These are phyloP conservation scores for Sphaerulina musiva DNA, from an alignment of 2,329 filamentous ascomycete species.

Conservation along the genomic window DNA sequence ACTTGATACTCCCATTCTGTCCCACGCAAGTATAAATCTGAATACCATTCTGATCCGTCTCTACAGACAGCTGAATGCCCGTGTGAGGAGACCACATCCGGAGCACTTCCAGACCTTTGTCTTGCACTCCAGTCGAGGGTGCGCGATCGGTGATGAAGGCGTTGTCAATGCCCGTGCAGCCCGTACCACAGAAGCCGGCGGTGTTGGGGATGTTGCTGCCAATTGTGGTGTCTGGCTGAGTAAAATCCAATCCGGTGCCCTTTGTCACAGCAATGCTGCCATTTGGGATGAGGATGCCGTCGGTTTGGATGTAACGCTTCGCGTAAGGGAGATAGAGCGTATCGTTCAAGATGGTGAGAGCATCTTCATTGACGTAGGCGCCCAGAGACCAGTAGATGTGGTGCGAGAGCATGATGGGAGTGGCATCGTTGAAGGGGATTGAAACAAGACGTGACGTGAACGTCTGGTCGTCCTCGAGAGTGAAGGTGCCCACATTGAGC, in stretches of 20 bases:
- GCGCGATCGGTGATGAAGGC: constrained; percentile 26
- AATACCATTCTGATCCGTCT: constrained; percentile 24
- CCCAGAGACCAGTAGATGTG: constrained; percentile 80
- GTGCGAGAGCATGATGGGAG: constrained; percentile 73
- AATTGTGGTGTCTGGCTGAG: constrained; percentile 21
- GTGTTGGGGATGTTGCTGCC: constrained; percentile 25
- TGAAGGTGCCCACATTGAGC: constrained; percentile 67
- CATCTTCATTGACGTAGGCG: constrained; percentile 68
- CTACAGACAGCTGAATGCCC: neutral
- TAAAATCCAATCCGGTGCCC: constrained; percentile 29
- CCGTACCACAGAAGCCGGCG: constrained; percentile 56
- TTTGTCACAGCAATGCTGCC: constrained; percentile 42
- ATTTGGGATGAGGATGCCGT: constrained; percentile 28
- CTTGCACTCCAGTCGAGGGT: constrained; percentile 20
- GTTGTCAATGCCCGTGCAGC: constrained; percentile 80
- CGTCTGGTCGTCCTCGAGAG: constrained; percentile 53
- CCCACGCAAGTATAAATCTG: constrained; percentile 31
- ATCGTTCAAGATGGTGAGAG: constrained; percentile 60
- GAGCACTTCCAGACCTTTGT: constrained; percentile 27
- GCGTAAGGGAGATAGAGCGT: constrained; percentile 65
- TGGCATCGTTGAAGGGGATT: constrained; percentile 64
- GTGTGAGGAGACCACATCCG: constrained; percentile 18
- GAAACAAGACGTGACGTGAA: constrained; percentile 72
- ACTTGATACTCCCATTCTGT: constrained; percentile 30
- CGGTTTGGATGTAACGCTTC: constrained; percentile 25